Conservation (phyloP, 2,329 filamentous ascomycete species). For the Hysterium pulicare region DNA sequence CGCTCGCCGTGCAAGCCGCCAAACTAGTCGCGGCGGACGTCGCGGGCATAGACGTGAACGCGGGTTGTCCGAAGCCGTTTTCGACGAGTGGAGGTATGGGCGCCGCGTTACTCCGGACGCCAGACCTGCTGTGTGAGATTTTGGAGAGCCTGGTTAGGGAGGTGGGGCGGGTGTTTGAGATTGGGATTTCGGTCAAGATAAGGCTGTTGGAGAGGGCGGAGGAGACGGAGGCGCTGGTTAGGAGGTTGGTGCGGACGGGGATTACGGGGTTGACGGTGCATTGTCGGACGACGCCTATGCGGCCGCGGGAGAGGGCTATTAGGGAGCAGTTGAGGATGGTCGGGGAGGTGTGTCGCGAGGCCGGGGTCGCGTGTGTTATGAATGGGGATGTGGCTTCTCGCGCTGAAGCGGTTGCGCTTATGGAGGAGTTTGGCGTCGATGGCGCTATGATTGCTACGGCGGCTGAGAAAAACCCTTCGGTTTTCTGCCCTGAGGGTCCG, state of each 20-base stretch:
- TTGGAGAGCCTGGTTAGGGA: constrained; percentile 76
- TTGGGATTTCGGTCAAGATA: constrained; percentile 97
- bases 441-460: constrained; percentile 96
- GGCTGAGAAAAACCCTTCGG: constrained; percentile 87
- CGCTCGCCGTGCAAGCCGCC: constrained; percentile 78
- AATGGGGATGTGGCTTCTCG: constrained; percentile 85
- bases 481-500: constrained; percentile 67
- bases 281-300: constrained; percentile 94
- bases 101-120: constrained; percentile 79
- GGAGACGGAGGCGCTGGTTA: constrained; percentile 73
- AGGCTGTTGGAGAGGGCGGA: constrained; percentile 75
- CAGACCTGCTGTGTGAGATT: constrained; percentile 79
- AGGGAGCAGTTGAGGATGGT: constrained; percentile 84
- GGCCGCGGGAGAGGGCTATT: constrained; percentile 82
- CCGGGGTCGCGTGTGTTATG: constrained; percentile 89
- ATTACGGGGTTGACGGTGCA: constrained; percentile 92
- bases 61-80: constrained; percentile 97
- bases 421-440: constrained; percentile 78
- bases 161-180: constrained; percentile 72
- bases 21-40: constrained; percentile 83
- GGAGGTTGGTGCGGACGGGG: constrained; percentile 75
- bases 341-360: constrained; percentile 71
- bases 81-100: constrained; percentile 94
- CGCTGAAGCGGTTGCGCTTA: constrained; percentile 68
- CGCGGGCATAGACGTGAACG: constrained; percentile 92